These are phyloP conservation scores for Cymbidium sinense DNA, from an alignment of 106 monocot species.

Conservation along the genomic window DNA sequence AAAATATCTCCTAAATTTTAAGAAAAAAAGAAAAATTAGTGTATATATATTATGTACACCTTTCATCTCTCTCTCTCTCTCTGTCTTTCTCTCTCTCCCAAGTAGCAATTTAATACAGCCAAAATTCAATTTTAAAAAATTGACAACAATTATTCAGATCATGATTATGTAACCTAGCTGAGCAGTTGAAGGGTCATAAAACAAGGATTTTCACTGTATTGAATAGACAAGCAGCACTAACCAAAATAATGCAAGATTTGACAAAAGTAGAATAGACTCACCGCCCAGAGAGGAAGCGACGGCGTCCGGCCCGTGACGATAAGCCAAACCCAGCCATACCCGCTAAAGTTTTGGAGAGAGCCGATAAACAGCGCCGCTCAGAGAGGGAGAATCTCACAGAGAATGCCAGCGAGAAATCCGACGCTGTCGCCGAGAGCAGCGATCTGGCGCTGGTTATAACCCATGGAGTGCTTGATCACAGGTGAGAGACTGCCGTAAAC, in stretches of 20 bases:
- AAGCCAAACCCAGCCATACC: constrained; percentile 87
- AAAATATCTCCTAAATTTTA: no score
- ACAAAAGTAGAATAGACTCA: constrained; percentile 22
- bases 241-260: background rate
- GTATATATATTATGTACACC: no score
- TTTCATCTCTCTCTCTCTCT: no score
- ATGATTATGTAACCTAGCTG: no score
- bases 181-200: background rate
- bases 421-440: constrained; percentile 74
- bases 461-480: constrained; percentile 59
- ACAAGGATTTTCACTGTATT: background rate
- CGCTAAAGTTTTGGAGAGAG: constrained; percentile 57
- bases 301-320: constrained; percentile 38
- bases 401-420: constrained; percentile 66
- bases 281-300: constrained; percentile 70
- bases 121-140: no score
- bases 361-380: constrained; percentile 72
- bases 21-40: no score
- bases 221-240: background rate
- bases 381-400: constrained; percentile 58
- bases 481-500: constrained; percentile 85
- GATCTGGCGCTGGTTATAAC: constrained; percentile 77
- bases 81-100: no score
- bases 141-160: no score
- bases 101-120: no score